phyloP scores from a whole-genome alignment of 768 basidiomycete species.

The Naganishia friedmannii region DNA sequence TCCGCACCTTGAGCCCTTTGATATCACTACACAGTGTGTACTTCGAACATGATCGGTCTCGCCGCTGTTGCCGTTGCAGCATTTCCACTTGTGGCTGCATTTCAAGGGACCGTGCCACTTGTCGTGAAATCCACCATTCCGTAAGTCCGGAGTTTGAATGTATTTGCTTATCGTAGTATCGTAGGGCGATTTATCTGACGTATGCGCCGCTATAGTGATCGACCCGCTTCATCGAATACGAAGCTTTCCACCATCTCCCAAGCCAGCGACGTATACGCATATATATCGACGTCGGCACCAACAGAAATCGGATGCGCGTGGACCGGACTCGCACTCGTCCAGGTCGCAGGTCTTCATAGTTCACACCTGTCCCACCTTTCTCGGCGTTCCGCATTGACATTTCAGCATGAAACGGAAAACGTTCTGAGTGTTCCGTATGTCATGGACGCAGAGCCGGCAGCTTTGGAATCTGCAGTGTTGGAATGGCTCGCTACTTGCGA shows the following conservation, averaged over 20 bases:
- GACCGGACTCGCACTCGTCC: slow-evolving; percentile 9
- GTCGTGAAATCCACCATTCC: slow-evolving; percentile 10
- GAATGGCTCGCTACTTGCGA: slow-evolving; percentile 4
- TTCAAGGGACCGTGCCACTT: slow-evolving; percentile 20
- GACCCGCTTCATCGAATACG: neutral
- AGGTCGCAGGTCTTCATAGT: slow-evolving; percentile 8
- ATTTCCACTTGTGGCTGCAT: slow-evolving; percentile 3
- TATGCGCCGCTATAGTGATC: slow-evolving; percentile 1
- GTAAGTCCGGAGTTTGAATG: neutral
- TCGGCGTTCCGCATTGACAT: slow-evolving; percentile 5
- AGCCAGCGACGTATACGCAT: slow-evolving; percentile 5
- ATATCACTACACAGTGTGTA: neutral
- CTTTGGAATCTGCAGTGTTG: slow-evolving; percentile 1
- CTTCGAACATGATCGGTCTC: neutral
- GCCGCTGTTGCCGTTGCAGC: slow-evolving; percentile 9
- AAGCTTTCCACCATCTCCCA: neutral
- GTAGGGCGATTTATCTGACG: neutral
- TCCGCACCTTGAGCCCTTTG: neutral
- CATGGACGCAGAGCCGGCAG: neutral
- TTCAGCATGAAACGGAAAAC: neutral
- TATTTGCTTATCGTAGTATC: too few relatives aligned
- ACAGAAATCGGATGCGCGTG: slow-evolving; percentile 5
- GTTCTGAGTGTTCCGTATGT: slow-evolving; percentile 9
- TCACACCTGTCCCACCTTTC: slow-evolving; percentile 3
- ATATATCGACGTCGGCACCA: neutral